Evolutionary conservation across 768 basidiomycete genomes (phyloP), one percentile per base, ranked within the genome.

Genomic region (Tylopilus sp.): DNA sequence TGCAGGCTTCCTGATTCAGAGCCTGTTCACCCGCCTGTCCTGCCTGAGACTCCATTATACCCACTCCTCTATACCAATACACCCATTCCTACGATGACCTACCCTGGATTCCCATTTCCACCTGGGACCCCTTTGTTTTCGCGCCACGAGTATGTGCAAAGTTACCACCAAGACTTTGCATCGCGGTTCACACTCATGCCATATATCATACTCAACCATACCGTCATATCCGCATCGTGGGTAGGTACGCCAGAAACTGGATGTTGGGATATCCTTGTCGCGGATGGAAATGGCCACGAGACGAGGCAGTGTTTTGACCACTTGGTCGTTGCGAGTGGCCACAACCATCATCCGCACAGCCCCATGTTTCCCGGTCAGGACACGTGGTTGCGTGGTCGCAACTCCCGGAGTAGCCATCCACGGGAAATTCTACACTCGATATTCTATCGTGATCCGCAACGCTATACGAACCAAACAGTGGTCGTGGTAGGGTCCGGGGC

Each of bases 11-110:
- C 68, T 9, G 73, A 76, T 17, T 51, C 57, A 3, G 53, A 60
- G 6, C 46, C 51, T 15, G 59, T 69, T 10, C 28, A 28, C 2
- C 78, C 79, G 17, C 80, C 81, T 4, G 56, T 59, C 2, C 64
- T 84, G 5, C 81, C 82, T 2, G 74, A 79, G 59, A 79, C 79
- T 0, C 78, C 80, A 0, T 55, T 81, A 6, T 84, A 84, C 53
- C 79, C 80, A 4, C 69, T 64, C 12, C 70, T 85, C 17, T 74
- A 64, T 50, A 80, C 78, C 13, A 83, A 83, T 61, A 79, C 77
- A 0, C 79, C 80, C 13, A 71, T 77, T 3, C 81, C 81, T 2
- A 73, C 71, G 9, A 83, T 83, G 80, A 77, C 81, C 1, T 80
- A 76, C 57, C 80, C 80, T n/a, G 61, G 69, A 8, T 77, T 80